Evolutionary conservation across 495 filamentous ascomycete genomes (phyloP).

Genomic region (Wilcoxina mikolae): DNA sequence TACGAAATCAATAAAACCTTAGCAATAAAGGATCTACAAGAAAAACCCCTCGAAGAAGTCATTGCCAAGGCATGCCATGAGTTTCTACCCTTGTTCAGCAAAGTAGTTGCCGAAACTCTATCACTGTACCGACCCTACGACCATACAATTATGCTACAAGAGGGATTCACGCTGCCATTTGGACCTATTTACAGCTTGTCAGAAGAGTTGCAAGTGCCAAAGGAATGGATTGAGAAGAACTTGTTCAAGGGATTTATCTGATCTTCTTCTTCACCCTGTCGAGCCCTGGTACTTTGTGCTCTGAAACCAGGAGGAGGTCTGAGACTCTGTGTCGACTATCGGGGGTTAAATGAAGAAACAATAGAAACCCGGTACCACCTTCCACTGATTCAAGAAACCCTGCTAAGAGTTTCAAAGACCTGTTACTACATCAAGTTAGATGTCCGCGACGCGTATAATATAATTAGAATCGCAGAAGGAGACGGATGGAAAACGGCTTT

Average conservation of each 20-base stretch:
- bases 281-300: background rate
- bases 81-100: no score
- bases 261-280: background rate
- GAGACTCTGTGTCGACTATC: background rate
- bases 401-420: background rate
- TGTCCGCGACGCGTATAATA: conserved; percentile 1
- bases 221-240: conserved; percentile 5
- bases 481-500: conserved; percentile 32
- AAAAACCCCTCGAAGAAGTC: no score
- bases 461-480: conserved; percentile 26
- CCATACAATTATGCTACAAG: no score
- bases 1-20: no score
- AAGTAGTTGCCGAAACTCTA: no score
- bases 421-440: background rate
- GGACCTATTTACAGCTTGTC: background rate
- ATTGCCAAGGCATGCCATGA: no score
- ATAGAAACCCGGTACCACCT: background rate
- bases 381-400: background rate
- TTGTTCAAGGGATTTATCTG: conserved; percentile 10
- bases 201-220: background rate
- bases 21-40: no score
- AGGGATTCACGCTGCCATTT: conserved; percentile 2
- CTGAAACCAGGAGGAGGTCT: background rate
- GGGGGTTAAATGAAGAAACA: background rate
- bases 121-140: no score